Evolutionary conservation across 139 green algal genomes (phyloP), one percentile per base, ranked within the genome.

Genomic region (Pleodorina starrii): DNA sequence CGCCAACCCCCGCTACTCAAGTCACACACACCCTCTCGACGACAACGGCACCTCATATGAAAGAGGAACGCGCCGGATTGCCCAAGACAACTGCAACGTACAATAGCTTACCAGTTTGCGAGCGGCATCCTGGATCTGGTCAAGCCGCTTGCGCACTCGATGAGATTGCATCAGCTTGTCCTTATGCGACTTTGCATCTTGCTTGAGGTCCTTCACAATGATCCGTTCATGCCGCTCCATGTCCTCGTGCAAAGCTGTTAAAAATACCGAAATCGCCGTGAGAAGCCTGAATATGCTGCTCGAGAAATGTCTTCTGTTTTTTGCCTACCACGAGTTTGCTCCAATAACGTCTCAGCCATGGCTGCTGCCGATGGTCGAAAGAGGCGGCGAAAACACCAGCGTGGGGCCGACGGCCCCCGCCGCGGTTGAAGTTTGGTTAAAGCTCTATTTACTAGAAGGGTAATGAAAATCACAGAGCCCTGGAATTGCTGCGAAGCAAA

Each of bases 341-440:
- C 97, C 50, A 99, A 87, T 35, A 99, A 89, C 0, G 97, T 99
- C 71, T 90, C 95, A 35, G 97, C 93, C 97, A 99, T 98, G 66
- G 36, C 35, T 69, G 36, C 51, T 17, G 2, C 21, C 54, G 25
- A 57, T 16, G 5, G 19, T 0, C 1, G 19, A 44, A 60, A 4
- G 32, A 35, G 40, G 72, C 72, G 40, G 72, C 68, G 25, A 80
- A 54, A 48, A 77, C 17, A 4, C 2, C n/a, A 63, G 74, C 74
- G 27, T 82, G 74, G 74, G 74, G 43, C 74, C 74, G 25, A 44
- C 46, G 74, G 74, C 74, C 74, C 69, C 74, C 44, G 32, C 74
- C 57, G 57, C 57, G 7, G 11, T 57, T n/a, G n/a, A n/a, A n/a
- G n/a, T n/a, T n/a, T n/a, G n/a, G n/a, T n/a, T n/a, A n/a, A n/a